Percentiles rank a stretch among this genome's conserved stretches.
Evolutionary conservation across 148 eudicot species (phyloP).

Genomic region (Cornus florida): DNA sequence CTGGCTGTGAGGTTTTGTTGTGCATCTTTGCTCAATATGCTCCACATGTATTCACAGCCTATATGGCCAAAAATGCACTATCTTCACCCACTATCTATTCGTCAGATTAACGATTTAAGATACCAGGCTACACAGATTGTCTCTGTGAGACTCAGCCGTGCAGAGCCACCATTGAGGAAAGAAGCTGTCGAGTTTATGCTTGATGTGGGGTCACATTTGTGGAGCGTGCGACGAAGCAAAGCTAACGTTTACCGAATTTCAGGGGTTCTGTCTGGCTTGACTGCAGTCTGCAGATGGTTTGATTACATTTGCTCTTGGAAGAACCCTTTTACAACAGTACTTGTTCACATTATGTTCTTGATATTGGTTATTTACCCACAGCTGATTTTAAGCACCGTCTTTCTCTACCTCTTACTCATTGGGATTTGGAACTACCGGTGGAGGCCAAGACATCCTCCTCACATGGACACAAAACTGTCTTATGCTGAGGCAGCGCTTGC

Average conservation of each 20-base stretch:
- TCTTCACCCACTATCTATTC: constrained; percentile 26
- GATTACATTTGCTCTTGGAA: constrained; percentile 29
- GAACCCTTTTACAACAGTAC: constrained; percentile 23
- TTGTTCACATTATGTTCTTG: constrained; percentile 26
- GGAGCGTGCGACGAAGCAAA: constrained; percentile 36
- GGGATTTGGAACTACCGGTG: constrained; percentile 25
- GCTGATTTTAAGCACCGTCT: constrained; percentile 14
- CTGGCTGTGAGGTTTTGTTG: constrained; percentile 36
- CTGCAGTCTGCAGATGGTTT: constrained; percentile 16
- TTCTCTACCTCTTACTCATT: constrained; percentile 17
- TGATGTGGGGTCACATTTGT: constrained; percentile 35
- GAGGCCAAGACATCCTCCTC: constrained; percentile 33
- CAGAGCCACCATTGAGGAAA: constrained; percentile 41
- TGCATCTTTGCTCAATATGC: constrained; percentile 23
- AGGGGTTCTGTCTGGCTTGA: constrained; percentile 12
- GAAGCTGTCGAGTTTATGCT: constrained; percentile 46
- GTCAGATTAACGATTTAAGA: constrained; percentile 27
- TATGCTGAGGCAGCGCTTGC: constrained; percentile 20
- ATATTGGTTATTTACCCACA: constrained; percentile 22
- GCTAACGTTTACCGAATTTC: constrained; percentile 28
- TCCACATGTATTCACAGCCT: constrained; percentile 30
- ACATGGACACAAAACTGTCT: constrained; percentile 37
- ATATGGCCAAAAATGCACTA: constrained; percentile 32
- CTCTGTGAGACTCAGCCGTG: constrained; percentile 30
- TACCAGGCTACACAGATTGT: constrained; percentile 38